phyloP scores from a whole-genome alignment of 345 rosid species.

The Melaleuca quinquenervia region DNA sequence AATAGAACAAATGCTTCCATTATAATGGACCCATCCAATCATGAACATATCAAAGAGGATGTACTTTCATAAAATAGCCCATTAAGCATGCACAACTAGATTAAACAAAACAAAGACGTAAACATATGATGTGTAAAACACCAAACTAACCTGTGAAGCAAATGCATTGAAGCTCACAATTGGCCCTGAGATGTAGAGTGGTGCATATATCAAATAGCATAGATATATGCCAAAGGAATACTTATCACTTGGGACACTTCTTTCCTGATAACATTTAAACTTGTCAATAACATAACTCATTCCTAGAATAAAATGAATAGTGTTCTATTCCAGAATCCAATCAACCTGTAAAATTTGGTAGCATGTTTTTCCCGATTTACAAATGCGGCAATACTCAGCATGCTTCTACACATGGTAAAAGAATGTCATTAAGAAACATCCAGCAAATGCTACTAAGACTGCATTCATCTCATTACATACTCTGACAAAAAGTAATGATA shows the following conservation, averaged over 20 bases:
- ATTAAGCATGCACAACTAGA: neutral
- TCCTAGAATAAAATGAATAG: neutral
- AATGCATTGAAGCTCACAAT: constrained; percentile 86
- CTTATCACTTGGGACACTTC: constrained; percentile 21
- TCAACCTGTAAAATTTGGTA: constrained; percentile 48
- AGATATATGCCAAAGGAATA: constrained; percentile 52
- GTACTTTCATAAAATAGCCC: neutral
- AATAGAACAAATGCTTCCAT: neutral
- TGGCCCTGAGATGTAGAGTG: constrained; percentile 89
- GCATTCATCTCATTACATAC: neutral
- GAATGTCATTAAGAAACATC: neutral
- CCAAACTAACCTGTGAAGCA: constrained; percentile 70
- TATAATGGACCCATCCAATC: neutral
- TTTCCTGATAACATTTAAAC: constrained; percentile 42
- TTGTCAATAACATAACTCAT: neutral
- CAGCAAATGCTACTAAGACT: neutral
- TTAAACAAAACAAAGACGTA: neutral
- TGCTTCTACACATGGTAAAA: constrained; percentile 39
- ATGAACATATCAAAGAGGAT: neutral
- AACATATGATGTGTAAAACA: neutral
- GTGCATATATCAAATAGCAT: constrained; percentile 79
- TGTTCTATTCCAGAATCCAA: neutral
- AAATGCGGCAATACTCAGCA: constrained; percentile 34
- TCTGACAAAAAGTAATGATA: neutral
- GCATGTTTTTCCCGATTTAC: constrained; percentile 52